Evolutionary conservation across 192 early-diverging fungal species (phyloP).

Genomic region (Tieghemiomyces parasiticus): DNA sequence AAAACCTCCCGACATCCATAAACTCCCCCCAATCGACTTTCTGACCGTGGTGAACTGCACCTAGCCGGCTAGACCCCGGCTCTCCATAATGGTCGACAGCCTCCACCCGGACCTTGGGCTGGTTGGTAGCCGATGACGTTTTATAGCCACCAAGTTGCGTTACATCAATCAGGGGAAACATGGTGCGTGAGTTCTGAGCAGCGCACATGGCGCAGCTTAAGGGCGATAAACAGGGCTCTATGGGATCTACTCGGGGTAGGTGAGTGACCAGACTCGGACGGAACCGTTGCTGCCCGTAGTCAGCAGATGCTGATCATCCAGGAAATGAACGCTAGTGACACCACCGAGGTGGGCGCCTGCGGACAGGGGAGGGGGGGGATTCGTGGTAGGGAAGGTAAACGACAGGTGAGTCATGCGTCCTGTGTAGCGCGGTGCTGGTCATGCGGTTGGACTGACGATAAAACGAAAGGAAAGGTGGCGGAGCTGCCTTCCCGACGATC

Average conservation of each 20-base stretch:
- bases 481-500: slow-evolving; percentile 4
- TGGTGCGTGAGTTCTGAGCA: too few species aligned
- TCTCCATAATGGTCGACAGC: too few species aligned
- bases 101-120: too few species aligned
- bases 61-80: too few species aligned
- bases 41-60: too few species aligned
- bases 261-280: slow-evolving; percentile 51
- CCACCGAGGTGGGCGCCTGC: slow-evolving; percentile 64
- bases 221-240: too few species aligned
- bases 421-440: not conserved
- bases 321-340: slow-evolving; percentile 54
- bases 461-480: not conserved
- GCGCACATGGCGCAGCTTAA: too few species aligned
- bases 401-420: not conserved
- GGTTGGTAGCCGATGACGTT: too few species aligned
- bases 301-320: slow-evolving; percentile 47
- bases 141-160: too few species aligned
- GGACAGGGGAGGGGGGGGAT: not conserved
- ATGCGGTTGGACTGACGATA: not conserved
- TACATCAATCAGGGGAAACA: too few species aligned
- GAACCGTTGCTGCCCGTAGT: slow-evolving; percentile 69
- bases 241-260: slow-evolving; percentile 3
- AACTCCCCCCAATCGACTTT: too few species aligned
- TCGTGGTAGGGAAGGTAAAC: slow-evolving; percentile 2
- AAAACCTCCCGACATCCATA: too few species aligned